Conservation (phyloP, 192 early-diverging fungal genomes). For the Ramicandelaber brevisporus region DNA sequence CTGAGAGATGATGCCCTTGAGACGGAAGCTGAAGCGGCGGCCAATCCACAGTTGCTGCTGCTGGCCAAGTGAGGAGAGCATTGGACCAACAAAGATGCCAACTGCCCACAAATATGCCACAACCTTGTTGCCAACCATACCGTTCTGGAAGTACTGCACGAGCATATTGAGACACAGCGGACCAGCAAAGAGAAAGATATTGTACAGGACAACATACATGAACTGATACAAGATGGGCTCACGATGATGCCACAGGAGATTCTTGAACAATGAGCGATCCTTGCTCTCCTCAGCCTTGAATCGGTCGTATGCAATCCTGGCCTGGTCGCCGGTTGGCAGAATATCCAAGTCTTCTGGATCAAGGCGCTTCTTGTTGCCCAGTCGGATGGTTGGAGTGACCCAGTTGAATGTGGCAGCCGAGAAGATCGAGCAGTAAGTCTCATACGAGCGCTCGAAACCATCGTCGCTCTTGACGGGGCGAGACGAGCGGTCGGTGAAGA, state of each 20-base stretch:
- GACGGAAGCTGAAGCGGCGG: constrained; percentile 27
- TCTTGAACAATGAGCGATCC: constrained; percentile 2
- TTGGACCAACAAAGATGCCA: constrained; percentile 23
- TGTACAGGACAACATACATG: too few species aligned
- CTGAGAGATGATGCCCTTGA: constrained; percentile 27
- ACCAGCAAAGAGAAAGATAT: constrained; percentile 14
- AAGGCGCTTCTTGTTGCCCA: too few species aligned
- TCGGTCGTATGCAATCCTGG: too few species aligned
- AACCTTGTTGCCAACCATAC: constrained; percentile 1
- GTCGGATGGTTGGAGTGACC: too few species aligned
- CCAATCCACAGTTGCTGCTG: constrained; percentile 36
- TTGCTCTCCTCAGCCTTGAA: too few species aligned
- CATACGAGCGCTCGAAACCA: too few species aligned
- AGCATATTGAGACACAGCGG: constrained; percentile 15
- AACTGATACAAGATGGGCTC: constrained; percentile 7
- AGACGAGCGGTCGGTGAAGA: too few species aligned
- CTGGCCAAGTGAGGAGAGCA: constrained; percentile 9
- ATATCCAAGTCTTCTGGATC: too few species aligned
- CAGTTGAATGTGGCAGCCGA: too few species aligned
- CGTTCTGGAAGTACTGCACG: constrained; percentile 13
- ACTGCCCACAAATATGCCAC: constrained; percentile 28
- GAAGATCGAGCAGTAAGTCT: too few species aligned
- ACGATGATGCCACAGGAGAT: constrained; percentile 4
- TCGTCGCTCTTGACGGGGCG: too few species aligned
- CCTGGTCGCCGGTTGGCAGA: too few species aligned